Evolutionary conservation across 768 basidiomycete species (phyloP).

Genomic region (Tricholoma flavovirens): DNA sequence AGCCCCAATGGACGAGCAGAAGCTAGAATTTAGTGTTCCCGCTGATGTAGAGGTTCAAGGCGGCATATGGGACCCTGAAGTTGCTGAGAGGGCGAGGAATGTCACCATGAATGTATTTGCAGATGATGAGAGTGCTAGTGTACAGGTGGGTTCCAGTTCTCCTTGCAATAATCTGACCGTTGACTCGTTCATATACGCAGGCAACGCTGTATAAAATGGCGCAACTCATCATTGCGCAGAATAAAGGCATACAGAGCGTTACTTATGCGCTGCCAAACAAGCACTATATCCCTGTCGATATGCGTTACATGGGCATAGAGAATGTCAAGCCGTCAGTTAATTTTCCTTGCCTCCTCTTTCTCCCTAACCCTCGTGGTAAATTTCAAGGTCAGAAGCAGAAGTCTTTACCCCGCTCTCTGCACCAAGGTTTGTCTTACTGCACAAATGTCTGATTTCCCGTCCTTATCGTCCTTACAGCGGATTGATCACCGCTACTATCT

Average conservation of each 20-base stretch:
- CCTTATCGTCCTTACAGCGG: background rate
- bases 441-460: background rate
- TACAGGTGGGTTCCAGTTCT: slow-evolving; percentile 53
- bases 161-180: background rate
- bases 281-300: slow-evolving; percentile 88
- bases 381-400: slow-evolving; percentile 61
- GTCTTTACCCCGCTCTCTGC: slow-evolving; percentile 83
- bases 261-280: slow-evolving; percentile 86
- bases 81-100: slow-evolving; percentile 48
- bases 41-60: slow-evolving; percentile 28
- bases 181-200: slow-evolving; percentile 33
- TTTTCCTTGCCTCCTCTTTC: background rate
- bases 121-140: slow-evolving; percentile 83
- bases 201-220: slow-evolving; percentile 92
- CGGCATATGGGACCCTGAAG: slow-evolving; percentile 57
- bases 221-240: slow-evolving; percentile 62
- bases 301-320: slow-evolving; percentile 66
- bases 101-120: slow-evolving; percentile 81
- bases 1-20: slow-evolving; percentile 44
- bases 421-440: slow-evolving; percentile 54
- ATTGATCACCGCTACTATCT: background rate
- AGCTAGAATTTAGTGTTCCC: slow-evolving; percentile 44
- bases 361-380: too few relatives aligned
- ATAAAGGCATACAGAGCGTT: slow-evolving; percentile 51
- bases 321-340: slow-evolving; percentile 55